A percentile compares a stretch with the other conserved stretches of the same genome.
phyloP scores from a whole-genome alignment of 2,329 filamentous ascomycete genomes.

The Macrophomina pseudophaseolina region DNA sequence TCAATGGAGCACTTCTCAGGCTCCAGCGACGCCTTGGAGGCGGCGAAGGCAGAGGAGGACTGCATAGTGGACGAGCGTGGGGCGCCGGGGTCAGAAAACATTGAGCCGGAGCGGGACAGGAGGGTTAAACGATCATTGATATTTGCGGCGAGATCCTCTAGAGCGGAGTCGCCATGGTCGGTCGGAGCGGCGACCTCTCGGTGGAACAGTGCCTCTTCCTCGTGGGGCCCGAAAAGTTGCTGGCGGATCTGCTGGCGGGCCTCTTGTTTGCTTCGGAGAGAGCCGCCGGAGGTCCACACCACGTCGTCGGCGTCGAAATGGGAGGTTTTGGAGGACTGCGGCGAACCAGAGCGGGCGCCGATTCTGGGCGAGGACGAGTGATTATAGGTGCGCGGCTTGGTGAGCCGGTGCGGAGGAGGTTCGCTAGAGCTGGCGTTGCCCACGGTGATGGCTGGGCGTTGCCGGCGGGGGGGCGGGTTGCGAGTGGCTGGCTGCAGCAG shows the following conservation, averaged over 20 bases:
- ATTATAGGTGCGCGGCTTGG: conserved; percentile 21
- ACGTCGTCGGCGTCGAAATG: conserved; percentile 22
- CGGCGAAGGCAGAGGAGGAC: not conserved
- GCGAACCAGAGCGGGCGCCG: not conserved
- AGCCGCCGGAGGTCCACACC: conserved; percentile 21
- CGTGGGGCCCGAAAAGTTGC: conserved; percentile 30
- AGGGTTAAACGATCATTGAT: conserved; percentile 35
- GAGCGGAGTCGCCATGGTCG: conserved; percentile 27
- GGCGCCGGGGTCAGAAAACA: conserved; percentile 35
- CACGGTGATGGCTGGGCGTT: conserved; percentile 21
- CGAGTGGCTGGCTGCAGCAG: conserved; percentile 7
- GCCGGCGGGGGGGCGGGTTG: not conserved
- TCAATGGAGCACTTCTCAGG: conserved; percentile 45
- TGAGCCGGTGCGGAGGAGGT: conserved; percentile 8
- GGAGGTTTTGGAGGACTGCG: not conserved
- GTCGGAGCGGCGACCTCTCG: conserved; percentile 31
- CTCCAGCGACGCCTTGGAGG: conserved; percentile 38
- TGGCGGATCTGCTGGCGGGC: conserved; percentile 38
- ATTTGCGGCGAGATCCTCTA: conserved; percentile 33
- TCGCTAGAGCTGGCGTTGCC: conserved; percentile 12
- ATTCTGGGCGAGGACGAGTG: conserved; percentile 11
- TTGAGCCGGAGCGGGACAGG: conserved; percentile 35
- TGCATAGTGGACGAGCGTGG: conserved; percentile 31
- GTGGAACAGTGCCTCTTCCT: conserved; percentile 27
- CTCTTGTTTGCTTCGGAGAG: conserved; percentile 32